Evolutionary conservation across 352 stramenopile genomes (phyloP), one percentile per base, ranked within the genome.

Genomic region (Globisporangium canariense): DNA sequence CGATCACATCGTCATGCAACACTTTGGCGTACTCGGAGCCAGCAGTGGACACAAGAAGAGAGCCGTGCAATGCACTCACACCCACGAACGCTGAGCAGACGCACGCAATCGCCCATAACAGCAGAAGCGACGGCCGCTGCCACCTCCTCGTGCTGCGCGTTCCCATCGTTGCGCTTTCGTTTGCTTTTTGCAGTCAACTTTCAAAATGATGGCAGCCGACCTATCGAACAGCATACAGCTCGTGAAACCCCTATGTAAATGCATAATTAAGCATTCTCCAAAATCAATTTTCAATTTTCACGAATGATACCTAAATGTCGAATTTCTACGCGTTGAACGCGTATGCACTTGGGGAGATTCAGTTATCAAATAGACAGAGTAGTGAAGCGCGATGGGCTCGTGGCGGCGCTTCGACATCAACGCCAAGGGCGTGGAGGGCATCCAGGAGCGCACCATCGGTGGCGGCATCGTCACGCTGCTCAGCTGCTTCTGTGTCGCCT

Each of bases 331-430:
- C 51, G 40, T 60, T 50, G 55, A 60, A 60, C 58, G 45, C 49
- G 41, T 66, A 60, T 38, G 14, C 60, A 36, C 62, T 34, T 36
- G 28, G 30, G 25, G 46, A 68, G 46, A 20, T 66, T 52, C 47
- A 58, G 41, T 57, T 10, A 25, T 54, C 34, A 56, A 65, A 43
- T n/a, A 38, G 20, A 60, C 10, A 30, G 2, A 64, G 6, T 11
- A 51, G 28, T 20, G 1, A 43, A 34, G 41, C 22, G 70, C 18
- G 16, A 86, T 86, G 73, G 64, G 83, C 65, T 77, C 79, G 70
- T 91, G 81, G 84, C 79, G 85, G 70, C 81, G 81, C 66, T 96
- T 94, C 69, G 88, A 96, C 77, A 76, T 94, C 62, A 93, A 96
- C 61, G 81, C 82, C 60, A 96, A 96, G 81, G 88, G 86, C 76